phyloP scores from a whole-genome alignment of 306 rosid species.

The Fagus crenata region DNA sequence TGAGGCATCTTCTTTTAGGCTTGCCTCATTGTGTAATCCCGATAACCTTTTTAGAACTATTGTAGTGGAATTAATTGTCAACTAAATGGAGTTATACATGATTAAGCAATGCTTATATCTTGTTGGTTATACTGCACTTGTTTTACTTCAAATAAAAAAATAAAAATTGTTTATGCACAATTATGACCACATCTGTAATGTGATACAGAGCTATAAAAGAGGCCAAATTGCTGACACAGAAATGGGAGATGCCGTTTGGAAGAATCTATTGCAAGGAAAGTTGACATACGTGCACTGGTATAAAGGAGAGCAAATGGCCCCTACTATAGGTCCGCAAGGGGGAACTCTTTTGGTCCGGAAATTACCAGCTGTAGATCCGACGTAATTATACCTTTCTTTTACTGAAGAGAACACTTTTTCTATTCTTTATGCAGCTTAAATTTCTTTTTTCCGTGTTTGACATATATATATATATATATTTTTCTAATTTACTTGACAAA shows the following conservation, averaged over 20 bases:
- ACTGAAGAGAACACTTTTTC: constrained; percentile 3
- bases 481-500: constrained; percentile 7
- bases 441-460: neutral
- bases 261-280: constrained; percentile 57
- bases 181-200: constrained; percentile 27
- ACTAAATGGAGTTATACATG: constrained; percentile 5
- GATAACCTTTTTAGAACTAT: neutral
- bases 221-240: constrained; percentile 59
- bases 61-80: neutral
- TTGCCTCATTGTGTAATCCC: constrained; percentile 2
- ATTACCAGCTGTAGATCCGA: constrained; percentile 59
- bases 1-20: constrained; percentile 10
- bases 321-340: constrained; percentile 56
- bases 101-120: constrained; percentile 3
- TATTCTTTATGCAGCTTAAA: constrained; percentile 14
- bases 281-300: constrained; percentile 79
- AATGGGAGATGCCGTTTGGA: constrained; percentile 50
- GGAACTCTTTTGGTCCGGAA: constrained; percentile 86
- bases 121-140: constrained; percentile 18
- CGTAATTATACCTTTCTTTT: constrained; percentile 43
- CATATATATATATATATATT: constrained; percentile 6
- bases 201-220: constrained; percentile 59
- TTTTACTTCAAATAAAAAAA: neutral
- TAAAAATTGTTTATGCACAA: neutral
- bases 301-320: constrained; percentile 87